These are phyloP conservation scores for Neonectria hederae DNA, from an alignment of 2,329 filamentous ascomycete genomes.

Conservation along the genomic window DNA sequence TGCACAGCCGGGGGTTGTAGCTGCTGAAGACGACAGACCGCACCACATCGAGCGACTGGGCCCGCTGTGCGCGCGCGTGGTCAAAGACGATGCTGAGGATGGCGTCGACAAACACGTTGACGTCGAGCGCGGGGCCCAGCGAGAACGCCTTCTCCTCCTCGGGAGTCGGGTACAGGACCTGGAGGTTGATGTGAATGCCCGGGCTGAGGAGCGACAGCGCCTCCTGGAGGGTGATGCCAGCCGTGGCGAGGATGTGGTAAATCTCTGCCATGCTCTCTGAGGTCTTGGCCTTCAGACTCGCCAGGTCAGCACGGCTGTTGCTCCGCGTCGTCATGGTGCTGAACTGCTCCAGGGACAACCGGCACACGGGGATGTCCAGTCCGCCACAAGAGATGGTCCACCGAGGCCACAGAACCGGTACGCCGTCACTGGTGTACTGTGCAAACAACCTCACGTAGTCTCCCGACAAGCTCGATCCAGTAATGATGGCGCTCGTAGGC, in stretches of 20 bases:
- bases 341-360: conserved; percentile 80
- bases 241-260: conserved; percentile 76
- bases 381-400: conserved; percentile 82
- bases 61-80: conserved; percentile 77
- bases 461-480: conserved; percentile 93
- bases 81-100: conserved; percentile 90
- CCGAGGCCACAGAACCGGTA: conserved; percentile 86
- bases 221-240: conserved; percentile 82
- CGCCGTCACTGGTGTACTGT: conserved; percentile 86
- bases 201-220: conserved; percentile 79
- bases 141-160: conserved; percentile 76
- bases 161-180: conserved; percentile 84
- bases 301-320: conserved; percentile 55
- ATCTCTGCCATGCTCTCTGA: conserved; percentile 69
- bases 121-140: conserved; percentile 79
- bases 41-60: conserved; percentile 73
- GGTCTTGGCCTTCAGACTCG: conserved; percentile 55
- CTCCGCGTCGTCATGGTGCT: conserved; percentile 59
- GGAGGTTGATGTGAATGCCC: conserved; percentile 89
- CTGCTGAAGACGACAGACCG: conserved; percentile 94
- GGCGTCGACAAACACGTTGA: conserved; percentile 87
- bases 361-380: conserved; percentile 83
- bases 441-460: conserved; percentile 93
- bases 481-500: conserved; percentile 83
- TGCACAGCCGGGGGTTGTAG: conserved; percentile 90